These are phyloP conservation scores for Phytophthora capsici DNA, from an alignment of 352 stramenopile species.

Conservation along the genomic window DNA sequence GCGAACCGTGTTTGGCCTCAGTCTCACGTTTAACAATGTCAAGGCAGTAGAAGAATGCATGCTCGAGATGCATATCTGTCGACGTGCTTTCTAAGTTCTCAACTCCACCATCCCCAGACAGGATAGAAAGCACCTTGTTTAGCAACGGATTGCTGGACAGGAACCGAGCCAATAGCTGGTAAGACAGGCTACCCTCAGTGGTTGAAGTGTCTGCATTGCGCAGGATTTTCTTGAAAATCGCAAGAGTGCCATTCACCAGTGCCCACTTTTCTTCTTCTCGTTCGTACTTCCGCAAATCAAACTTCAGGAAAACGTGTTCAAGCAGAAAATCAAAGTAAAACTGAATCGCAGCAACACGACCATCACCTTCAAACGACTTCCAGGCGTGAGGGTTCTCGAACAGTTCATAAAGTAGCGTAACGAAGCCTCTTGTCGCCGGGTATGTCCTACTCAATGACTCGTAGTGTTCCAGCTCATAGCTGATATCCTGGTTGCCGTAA, in stretches of 20 bases:
- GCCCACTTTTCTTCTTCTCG: conserved; percentile 86
- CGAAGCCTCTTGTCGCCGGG: conserved; percentile 78
- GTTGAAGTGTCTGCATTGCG: conserved; percentile 52
- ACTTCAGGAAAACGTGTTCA: conserved; percentile 86
- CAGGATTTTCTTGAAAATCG: conserved; percentile 84
- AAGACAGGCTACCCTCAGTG: conserved; percentile 62
- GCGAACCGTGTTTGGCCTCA: conserved; percentile 67
- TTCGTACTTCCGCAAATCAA: conserved; percentile 85
- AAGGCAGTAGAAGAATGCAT: conserved; percentile 86
- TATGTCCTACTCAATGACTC: conserved; percentile 81
- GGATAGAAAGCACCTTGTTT: conserved; percentile 72
- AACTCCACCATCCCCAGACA: conserved; percentile 73
- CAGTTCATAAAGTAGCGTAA: conserved; percentile 75
- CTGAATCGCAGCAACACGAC: conserved; percentile 77
- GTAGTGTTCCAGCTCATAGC: conserved; percentile 88
- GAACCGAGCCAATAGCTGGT: conserved; percentile 75
- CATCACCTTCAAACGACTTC: conserved; percentile 79
- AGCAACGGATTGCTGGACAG: conserved; percentile 69
- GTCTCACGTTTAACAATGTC: conserved; percentile 80
- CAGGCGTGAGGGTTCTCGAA: conserved; percentile 81
- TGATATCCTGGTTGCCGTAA: conserved; percentile 80
- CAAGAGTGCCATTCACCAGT: conserved; percentile 69
- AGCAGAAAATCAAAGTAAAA: conserved; percentile 88
- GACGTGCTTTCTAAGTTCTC: conserved; percentile 78
- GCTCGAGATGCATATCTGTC: conserved; percentile 75